phyloP scores from a whole-genome alignment of 805 yeast genomes.

The Starmerella stigmatis region DNA sequence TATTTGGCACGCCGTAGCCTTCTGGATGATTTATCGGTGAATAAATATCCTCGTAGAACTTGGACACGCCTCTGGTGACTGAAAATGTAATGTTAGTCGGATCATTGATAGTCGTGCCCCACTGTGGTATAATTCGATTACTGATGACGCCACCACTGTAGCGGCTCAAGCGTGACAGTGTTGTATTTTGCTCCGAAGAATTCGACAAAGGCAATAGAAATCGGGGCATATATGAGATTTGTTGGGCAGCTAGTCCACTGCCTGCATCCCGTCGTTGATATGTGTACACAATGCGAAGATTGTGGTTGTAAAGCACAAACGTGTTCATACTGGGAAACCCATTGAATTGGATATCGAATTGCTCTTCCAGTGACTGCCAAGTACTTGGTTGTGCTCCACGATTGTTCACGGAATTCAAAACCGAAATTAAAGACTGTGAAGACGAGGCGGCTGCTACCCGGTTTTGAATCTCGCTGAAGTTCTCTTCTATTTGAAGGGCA shows the following conservation, averaged over 20 bases:
- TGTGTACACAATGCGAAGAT: conserved; percentile 7
- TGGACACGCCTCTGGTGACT: conserved; percentile 2
- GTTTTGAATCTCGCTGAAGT: conserved; percentile 5
- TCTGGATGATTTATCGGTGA: neutral
- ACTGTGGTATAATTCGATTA: conserved; percentile 3
- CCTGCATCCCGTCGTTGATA: conserved; percentile 11
- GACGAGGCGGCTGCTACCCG: conserved; percentile 4
- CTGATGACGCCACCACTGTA: conserved; percentile 9
- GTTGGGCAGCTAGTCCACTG: no score
- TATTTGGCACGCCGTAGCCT: neutral
- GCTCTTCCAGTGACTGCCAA: conserved; percentile 7
- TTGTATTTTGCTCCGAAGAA: neutral
- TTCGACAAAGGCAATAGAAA: conserved; percentile 10
- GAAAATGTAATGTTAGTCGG: conserved; percentile 9
- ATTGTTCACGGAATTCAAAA: conserved; percentile 5
- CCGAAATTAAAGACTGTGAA: neutral
- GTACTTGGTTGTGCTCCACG: neutral
- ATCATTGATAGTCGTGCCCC: neutral
- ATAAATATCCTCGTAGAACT: neutral
- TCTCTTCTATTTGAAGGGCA: conserved; percentile 17
- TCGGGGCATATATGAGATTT: conserved; percentile 1
- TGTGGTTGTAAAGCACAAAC: conserved; percentile 12
- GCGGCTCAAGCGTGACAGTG: neutral
- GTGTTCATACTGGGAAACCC: conserved; percentile 2
- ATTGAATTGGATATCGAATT: conserved; percentile 9